phyloP scores from a whole-genome alignment of 164 flowering plant species.

The Magnolia changhungtana region DNA sequence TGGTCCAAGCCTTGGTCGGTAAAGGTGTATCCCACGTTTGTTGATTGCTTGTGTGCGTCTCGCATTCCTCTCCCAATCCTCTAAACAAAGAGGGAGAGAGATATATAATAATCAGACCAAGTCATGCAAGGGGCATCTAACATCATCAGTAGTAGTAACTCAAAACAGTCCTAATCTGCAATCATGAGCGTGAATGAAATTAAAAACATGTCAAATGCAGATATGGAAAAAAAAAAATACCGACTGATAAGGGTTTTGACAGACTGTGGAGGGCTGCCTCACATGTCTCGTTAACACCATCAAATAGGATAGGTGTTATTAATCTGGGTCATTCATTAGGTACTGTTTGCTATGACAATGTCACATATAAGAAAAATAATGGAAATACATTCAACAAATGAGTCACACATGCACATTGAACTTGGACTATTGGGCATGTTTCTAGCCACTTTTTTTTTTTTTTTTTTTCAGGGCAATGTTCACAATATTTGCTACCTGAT shows the following conservation, averaged over 20 bases:
- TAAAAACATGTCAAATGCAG: neutral
- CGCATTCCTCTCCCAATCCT: conserved; percentile 11
- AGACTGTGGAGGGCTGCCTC: too few species aligned
- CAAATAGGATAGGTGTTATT: neutral
- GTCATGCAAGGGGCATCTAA: conserved; percentile 9
- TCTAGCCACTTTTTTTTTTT: too few species aligned
- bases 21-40: conserved; percentile 1
- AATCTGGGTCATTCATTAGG: too few species aligned
- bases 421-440: too few species aligned
- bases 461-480: neutral
- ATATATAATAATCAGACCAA: conserved; percentile 12
- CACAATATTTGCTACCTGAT: neutral
- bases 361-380: too few species aligned
- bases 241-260: too few species aligned
- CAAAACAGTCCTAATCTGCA: conserved; percentile 17
- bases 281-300: neutral
- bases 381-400: too few species aligned
- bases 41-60: conserved; percentile 12
- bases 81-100: neutral
- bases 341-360: too few species aligned
- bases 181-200: neutral
- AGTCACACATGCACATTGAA: too few species aligned
- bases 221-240: too few species aligned
- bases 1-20: neutral
- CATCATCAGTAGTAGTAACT: conserved; percentile 22